Conservation (phyloP, 257 asterid genomes). For the Solanum phureja region DNA sequence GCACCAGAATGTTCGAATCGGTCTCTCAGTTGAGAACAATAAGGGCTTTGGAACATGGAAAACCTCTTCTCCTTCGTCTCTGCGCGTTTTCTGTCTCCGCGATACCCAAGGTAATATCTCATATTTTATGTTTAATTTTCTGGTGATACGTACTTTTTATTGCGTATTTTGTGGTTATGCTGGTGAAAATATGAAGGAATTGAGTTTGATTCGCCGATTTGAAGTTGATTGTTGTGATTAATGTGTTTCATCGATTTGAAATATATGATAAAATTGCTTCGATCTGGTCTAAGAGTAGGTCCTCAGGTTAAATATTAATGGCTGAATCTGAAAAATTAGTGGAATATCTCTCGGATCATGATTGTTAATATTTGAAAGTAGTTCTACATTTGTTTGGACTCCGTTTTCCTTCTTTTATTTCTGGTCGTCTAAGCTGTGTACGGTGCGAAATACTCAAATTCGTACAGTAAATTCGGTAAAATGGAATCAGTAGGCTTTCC, state of each 20-base stretch:
- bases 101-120: slow-evolving; percentile 33
- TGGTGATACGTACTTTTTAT: neutral
- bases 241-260: neutral
- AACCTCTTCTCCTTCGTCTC: slow-evolving; percentile 13
- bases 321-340: neutral
- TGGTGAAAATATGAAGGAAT: neutral
- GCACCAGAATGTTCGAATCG: slow-evolving; percentile 14
- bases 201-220: neutral
- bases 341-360: neutral
- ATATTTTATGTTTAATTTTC: neutral
- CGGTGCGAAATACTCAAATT: neutral
- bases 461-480: neutral
- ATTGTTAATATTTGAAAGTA: neutral
- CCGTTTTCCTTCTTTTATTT: neutral
- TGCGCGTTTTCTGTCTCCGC: slow-evolving; percentile 28
- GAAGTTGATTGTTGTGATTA: neutral
- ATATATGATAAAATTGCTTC: neutral
- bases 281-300: neutral
- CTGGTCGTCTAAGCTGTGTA: neutral
- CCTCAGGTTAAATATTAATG: neutral
- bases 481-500: neutral
- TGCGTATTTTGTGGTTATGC: neutral
- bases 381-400: neutral
- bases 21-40: slow-evolving; percentile 22
- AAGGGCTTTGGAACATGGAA: slow-evolving; percentile 20